Base-by-base conservation (phyloP, 495 filamentous ascomycete genomes). In the Acidomyces sp. region DNA sequence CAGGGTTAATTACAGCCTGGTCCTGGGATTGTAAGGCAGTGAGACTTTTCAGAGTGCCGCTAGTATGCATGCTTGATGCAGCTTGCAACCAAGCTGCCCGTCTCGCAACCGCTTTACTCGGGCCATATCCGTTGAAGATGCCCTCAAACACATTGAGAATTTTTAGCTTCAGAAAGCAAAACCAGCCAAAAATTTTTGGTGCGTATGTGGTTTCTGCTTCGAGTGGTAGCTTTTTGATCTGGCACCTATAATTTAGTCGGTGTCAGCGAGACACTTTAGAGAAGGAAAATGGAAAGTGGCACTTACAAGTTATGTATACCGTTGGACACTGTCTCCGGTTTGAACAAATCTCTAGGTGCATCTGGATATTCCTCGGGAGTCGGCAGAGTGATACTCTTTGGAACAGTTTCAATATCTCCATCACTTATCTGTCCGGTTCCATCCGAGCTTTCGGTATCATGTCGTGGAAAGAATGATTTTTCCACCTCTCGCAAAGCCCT, bases 21-120 rank as follows among this genome's bases (percentile, higher is more conserved):
- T 6, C 6, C 18, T 34, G 31, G 6, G 9, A 9, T 34, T 7
- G 13, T 6, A 12, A 16, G 6, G 4, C 23, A 16, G 13, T 18
- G 39, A 30, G 16, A 16, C 24, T 16, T n/a, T 20, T 34, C 20
- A 43, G 21, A 16, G 31, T 16, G 4, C 50, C 50, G 21, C 29
- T 34, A 4, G 34, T 26, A 23, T 53, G 46, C 26, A 52, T 29
- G n/a, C 42, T 33, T 6, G 45, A 35, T 3, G 34, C 13, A 12
- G 49, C 9, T 2, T 48, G 32, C 24, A 41, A 4, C 28, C 36
- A 49, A 13, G 46, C 50, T 7, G 41, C 36, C 13, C 34, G 21
- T 13, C 39, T 41, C 6, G 46, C 46, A 9, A 9, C 28, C 30
- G 34, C 21, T 31, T 52, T 44, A 12, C 25, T 28, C 1, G 6